Percentiles rank a stretch among this genome's conserved stretches.
Conservation (phyloP, 495 filamentous ascomycete species). For the Viridothelium virens region DNA sequence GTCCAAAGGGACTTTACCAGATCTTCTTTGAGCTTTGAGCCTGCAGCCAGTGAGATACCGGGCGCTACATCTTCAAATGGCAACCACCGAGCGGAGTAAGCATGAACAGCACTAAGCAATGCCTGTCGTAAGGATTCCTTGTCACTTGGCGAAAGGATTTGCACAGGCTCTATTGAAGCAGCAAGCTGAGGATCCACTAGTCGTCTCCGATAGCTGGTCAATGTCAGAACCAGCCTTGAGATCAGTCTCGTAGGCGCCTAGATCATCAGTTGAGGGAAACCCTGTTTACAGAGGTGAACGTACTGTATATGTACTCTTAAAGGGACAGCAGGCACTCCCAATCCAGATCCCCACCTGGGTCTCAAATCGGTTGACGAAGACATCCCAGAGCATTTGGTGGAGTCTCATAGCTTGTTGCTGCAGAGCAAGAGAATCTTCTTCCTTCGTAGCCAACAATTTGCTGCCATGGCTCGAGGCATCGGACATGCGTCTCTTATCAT, state of each 20-base stretch:
- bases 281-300: background rate
- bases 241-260: conserved; percentile 6
- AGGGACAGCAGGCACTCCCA: conserved; percentile 6
- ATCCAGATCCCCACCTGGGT: conserved; percentile 9
- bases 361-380: conserved; percentile 5
- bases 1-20: background rate
- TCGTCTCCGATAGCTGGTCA: conserved; percentile 5
- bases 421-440: background rate
- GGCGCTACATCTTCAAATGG: conserved; percentile 1
- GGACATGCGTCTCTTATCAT: background rate
- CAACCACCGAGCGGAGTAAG: background rate
- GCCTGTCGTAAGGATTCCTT: background rate
- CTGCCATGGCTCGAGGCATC: background rate
- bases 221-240: conserved; percentile 3
- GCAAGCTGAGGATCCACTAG: conserved; percentile 1
- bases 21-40: background rate
- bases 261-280: background rate
- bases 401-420: background rate
- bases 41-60: background rate
- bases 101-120: conserved; percentile 6
- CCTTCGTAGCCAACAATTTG: background rate
- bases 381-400: conserved; percentile 2
- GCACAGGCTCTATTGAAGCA: conserved; percentile 7
- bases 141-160: background rate
- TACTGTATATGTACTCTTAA: conserved; percentile 10